Evolutionary conservation across 352 stramenopile genomes (phyloP).

Genomic region (Globisporangium megalacanthum): DNA sequence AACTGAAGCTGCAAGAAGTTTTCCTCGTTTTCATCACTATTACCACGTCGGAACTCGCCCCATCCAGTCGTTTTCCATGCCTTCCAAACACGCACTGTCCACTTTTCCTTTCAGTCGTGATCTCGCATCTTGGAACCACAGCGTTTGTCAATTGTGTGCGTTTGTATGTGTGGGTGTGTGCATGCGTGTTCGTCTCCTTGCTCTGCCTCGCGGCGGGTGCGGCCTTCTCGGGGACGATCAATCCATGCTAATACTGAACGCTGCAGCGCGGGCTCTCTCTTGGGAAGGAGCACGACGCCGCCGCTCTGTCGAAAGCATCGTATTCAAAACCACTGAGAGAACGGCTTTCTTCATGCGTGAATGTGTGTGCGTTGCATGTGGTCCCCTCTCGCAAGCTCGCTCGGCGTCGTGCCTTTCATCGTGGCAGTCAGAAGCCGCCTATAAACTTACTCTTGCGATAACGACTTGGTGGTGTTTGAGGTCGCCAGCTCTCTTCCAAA

Average conservation of each 20-base stretch:
- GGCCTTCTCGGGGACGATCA: slow-evolving; percentile 49
- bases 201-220: no score
- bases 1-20: no score
- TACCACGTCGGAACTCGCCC: no score
- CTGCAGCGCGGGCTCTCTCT: slow-evolving; percentile 12
- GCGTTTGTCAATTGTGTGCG: background rate
- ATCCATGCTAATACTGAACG: slow-evolving; percentile 82
- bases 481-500: slow-evolving; percentile 44
- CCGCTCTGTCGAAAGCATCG: slow-evolving; percentile 50
- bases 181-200: background rate
- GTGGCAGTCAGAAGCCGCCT: slow-evolving; percentile 35
- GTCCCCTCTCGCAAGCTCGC: slow-evolving; percentile 46
- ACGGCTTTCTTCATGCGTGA: slow-evolving; percentile 7
- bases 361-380: background rate
- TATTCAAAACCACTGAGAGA: slow-evolving; percentile 84
- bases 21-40: no score
- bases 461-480: slow-evolving; percentile 63
- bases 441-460: slow-evolving; percentile 45
- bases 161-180: slow-evolving; percentile 3
- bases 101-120: no score
- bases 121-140: background rate
- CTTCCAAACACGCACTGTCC: no score
- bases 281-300: slow-evolving; percentile 1
- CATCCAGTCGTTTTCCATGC: no score
- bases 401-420: slow-evolving; percentile 40